These are phyloP conservation scores for Penicillium odoratum DNA, from an alignment of 495 filamentous ascomycete species.

Conservation along the genomic window DNA sequence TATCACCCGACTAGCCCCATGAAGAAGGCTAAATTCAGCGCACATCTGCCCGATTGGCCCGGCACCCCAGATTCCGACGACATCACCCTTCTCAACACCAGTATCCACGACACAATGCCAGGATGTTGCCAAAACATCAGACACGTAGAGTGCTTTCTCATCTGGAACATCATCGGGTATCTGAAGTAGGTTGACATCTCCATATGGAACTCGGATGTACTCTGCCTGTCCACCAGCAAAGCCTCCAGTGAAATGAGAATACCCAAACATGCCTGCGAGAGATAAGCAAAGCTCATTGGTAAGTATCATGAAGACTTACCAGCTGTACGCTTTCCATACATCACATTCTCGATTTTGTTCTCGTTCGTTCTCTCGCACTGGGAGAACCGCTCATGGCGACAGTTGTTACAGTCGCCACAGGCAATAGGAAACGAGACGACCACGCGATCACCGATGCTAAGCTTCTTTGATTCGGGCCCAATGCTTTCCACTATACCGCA, in stretches of 20 bases:
- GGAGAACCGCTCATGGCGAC: constrained; percentile 70
- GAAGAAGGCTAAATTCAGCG: constrained; percentile 67
- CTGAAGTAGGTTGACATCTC: constrained; percentile 78
- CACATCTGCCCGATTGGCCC: constrained; percentile 78
- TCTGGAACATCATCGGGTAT: constrained; percentile 81
- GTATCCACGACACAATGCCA: constrained; percentile 85
- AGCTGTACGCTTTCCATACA: constrained; percentile 75
- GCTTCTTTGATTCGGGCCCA: constrained; percentile 57
- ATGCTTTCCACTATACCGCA: constrained; percentile 76
- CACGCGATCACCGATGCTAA: constrained; percentile 73
- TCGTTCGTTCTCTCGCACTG: constrained; percentile 81
- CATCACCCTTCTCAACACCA: constrained; percentile 56
- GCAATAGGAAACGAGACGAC: constrained; percentile 88
- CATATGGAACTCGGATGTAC: constrained; percentile 79
- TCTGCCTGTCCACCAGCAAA: constrained; percentile 90
- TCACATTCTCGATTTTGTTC: constrained; percentile 63
- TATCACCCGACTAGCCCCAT: constrained; percentile 76
- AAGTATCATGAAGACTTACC: constrained; percentile 45
- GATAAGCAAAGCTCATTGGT: not conserved
- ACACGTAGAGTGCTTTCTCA: constrained; percentile 82
- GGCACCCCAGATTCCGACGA: constrained; percentile 58
- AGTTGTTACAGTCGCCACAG: constrained; percentile 68
- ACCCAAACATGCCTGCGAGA: constrained; percentile 47
- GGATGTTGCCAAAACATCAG: constrained; percentile 74
- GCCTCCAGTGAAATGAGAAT: constrained; percentile 73